Evolutionary conservation across 1,284 basidiomycete genomes (phyloP).

Genomic region (Microbotryomycetes sp.): DNA sequence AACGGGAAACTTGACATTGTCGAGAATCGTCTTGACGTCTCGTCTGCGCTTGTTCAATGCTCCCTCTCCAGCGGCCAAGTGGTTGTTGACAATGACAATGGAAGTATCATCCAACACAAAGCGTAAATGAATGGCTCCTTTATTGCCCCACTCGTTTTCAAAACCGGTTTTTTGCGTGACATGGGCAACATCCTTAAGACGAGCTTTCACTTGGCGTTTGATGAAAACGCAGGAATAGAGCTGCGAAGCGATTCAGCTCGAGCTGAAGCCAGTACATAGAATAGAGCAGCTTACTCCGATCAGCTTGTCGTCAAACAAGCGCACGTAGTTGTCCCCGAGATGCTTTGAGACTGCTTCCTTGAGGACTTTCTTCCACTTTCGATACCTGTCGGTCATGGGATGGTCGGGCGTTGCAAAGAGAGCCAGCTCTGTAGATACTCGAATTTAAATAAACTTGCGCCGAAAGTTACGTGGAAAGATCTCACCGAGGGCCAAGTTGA

Average conservation of each 20-base stretch:
- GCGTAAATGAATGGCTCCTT: conserved; percentile 80
- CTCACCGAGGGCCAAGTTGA: conserved; percentile 76
- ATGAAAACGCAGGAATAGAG: conserved; percentile 84
- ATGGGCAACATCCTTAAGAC: conserved; percentile 64
- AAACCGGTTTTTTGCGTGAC: conserved; percentile 84
- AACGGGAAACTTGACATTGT: conserved; percentile 63
- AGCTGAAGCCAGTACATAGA: too few species aligned
- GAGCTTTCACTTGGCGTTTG: conserved; percentile 47
- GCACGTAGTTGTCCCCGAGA: conserved; percentile 54
- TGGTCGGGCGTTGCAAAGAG: conserved; percentile 66
- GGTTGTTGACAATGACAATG: conserved; percentile 90
- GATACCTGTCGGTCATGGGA: conserved; percentile 70
- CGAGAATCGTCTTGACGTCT: conserved; percentile 76
- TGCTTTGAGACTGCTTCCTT: conserved; percentile 52
- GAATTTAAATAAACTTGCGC: neutral
- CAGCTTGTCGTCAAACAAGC: conserved; percentile 72
- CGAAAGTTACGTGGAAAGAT: too few species aligned
- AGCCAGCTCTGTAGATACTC: conserved; percentile 55
- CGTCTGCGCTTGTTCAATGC: conserved; percentile 74
- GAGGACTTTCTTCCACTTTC: conserved; percentile 74
- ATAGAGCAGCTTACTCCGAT: conserved; percentile 9
- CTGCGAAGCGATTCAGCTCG: neutral
- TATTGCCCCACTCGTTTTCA: conserved; percentile 89
- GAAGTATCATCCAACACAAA: conserved; percentile 68
- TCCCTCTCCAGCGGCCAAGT: conserved; percentile 87